Conservation (phyloP, 495 filamentous ascomycete genomes). For the Terfezia boudieri region DNA sequence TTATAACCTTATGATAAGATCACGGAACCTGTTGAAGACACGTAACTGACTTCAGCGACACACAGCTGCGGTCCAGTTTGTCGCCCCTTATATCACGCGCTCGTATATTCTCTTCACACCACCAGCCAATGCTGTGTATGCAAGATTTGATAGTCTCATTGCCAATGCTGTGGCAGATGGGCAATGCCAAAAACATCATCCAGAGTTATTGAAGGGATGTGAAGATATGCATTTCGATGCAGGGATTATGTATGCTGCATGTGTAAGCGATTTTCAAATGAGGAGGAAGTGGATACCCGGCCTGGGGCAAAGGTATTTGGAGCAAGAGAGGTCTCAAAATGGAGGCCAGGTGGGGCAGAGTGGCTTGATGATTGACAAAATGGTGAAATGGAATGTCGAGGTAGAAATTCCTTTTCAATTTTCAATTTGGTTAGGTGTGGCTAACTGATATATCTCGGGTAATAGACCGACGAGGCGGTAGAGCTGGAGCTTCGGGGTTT, state of each 20-base stretch:
- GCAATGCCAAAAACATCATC: conserved; percentile 10
- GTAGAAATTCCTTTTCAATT: neutral
- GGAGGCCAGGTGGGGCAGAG: neutral
- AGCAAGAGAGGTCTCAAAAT: neutral
- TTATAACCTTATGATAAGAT: no score
- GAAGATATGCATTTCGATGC: conserved; percentile 13
- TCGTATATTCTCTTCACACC: conserved; percentile 5
- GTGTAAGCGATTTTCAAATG: neutral
- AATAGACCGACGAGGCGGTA: conserved; percentile 4
- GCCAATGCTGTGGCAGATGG: conserved; percentile 5
- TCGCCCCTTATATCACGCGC: conserved; percentile 6
- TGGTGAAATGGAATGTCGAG: conserved; percentile 14
- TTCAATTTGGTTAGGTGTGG: neutral
- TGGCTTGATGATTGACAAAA: conserved; percentile 4
- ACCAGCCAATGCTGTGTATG: conserved; percentile 3
- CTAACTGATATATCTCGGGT: neutral
- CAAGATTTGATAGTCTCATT: conserved; percentile 13
- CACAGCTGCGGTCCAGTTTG: conserved; percentile 5
- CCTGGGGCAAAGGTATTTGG: neutral
- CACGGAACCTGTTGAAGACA: neutral
- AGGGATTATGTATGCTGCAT: neutral
- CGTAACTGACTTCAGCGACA: no score
- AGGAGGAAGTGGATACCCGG: neutral
- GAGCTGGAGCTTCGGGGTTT: conserved; percentile 6
- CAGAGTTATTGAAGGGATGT: conserved; percentile 9